Conservation (phyloP, 805 yeast species). For the Hemisphaericaspora nanyangensis region DNA sequence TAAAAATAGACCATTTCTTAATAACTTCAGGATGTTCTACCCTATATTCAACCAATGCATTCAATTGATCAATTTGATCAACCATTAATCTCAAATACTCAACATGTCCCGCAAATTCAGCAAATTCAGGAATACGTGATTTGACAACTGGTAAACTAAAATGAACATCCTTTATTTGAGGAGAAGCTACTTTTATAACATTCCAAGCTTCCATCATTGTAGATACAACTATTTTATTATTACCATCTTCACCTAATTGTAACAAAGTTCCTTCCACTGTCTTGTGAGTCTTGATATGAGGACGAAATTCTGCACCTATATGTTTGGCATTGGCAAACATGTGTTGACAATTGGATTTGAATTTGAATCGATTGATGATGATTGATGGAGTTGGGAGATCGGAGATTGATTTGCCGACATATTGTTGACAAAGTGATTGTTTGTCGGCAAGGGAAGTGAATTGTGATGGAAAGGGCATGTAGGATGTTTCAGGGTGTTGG, state of each 20-base stretch:
- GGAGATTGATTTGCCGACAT: constrained; percentile 40
- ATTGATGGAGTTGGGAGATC: constrained; percentile 62
- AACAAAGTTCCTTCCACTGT: constrained; percentile 53
- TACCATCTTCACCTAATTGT: constrained; percentile 45
- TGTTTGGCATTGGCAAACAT: constrained; percentile 46
- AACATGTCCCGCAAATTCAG: constrained; percentile 38
- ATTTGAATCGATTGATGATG: constrained; percentile 40
- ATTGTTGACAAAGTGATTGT: constrained; percentile 33
- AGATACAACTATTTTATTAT: constrained; percentile 58
- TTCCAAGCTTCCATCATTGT: constrained; percentile 67
- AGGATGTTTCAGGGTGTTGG: too few species aligned
- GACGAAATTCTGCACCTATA: constrained; percentile 49
- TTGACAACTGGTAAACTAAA: constrained; percentile 44
- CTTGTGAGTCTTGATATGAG: constrained; percentile 77
- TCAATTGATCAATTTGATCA: constrained; percentile 57
- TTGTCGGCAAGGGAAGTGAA: constrained; percentile 29
- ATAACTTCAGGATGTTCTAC: constrained; percentile 12
- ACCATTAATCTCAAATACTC: constrained; percentile 52
- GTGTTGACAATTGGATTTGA: constrained; percentile 41
- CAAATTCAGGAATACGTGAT: constrained; percentile 47
- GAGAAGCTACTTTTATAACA: constrained; percentile 36
- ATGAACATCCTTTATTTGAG: constrained; percentile 29
- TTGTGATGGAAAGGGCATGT: constrained; percentile 12
- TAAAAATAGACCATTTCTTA: constrained; percentile 57
- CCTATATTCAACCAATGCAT: constrained; percentile 39